Conservation (phyloP, 495 filamentous ascomycete genomes). For the Podospora pseudocomata region DNA sequence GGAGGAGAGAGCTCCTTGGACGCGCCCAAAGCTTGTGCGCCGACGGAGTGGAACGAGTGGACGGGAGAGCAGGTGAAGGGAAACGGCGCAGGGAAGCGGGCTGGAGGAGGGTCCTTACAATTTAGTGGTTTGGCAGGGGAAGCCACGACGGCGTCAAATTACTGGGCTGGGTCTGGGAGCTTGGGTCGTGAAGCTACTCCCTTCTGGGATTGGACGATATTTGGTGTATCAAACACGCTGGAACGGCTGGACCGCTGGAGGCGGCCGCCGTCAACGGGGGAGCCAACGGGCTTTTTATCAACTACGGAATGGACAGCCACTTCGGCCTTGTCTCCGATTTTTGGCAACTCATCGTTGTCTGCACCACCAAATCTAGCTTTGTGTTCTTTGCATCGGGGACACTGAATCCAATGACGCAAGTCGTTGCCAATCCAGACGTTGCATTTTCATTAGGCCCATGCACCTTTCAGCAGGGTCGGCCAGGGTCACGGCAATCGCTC, state of each 20-base stretch:
- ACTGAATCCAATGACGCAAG: slow-evolving; percentile 6
- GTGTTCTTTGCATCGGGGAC: not conserved
- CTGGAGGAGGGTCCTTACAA: not conserved
- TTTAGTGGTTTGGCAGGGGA: slow-evolving; percentile 2
- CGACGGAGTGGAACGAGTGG: not conserved
- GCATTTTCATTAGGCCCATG: not conserved
- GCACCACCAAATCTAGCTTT: slow-evolving; percentile 1
- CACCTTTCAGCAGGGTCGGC: slow-evolving; percentile 7
- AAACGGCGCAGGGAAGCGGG: not conserved
- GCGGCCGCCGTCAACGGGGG: not conserved
- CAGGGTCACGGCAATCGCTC: slow-evolving; percentile 2
- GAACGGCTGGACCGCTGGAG: not conserved
- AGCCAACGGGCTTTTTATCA: slow-evolving; percentile 4
- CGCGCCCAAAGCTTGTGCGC: not conserved
- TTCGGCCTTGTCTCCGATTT: not conserved
- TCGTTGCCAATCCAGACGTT: slow-evolving; percentile 1
- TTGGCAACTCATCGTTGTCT: slow-evolving; percentile 4
- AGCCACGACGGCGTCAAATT: slow-evolving; percentile 11
- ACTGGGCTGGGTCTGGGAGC: not conserved
- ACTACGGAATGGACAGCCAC: not conserved
- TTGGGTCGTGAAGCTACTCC: slow-evolving; percentile 11
- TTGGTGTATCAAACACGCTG: slow-evolving; percentile 7
- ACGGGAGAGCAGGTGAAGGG: not conserved
- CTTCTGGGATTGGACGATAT: slow-evolving; percentile 5
- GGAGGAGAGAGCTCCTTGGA: not conserved